phyloP scores from a whole-genome alignment of 1,284 basidiomycete genomes.

The Leccinum huronense region DNA sequence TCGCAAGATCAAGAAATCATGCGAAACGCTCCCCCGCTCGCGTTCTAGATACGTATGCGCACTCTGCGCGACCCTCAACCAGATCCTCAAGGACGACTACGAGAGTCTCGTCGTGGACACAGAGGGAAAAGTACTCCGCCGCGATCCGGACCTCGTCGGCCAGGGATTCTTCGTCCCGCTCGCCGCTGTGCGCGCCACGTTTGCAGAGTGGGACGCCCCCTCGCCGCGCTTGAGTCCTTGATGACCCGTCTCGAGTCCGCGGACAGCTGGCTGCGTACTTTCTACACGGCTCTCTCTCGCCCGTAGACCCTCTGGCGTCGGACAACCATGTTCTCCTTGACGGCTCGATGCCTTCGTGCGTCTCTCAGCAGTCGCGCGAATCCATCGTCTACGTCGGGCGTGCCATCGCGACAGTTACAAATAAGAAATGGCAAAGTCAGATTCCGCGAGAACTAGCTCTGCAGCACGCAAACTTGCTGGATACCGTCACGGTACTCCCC shows the following conservation, averaged over 20 bases:
- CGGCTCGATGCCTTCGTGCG: slow-evolving; percentile 70
- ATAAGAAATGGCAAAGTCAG: slow-evolving; percentile 75
- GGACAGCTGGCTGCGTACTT: slow-evolving; percentile 76
- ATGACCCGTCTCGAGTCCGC: slow-evolving; percentile 60
- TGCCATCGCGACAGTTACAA: slow-evolving; percentile 80
- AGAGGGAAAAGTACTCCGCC: slow-evolving; percentile 72
- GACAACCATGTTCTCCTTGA: slow-evolving; percentile 54
- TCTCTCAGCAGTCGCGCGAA: slow-evolving; percentile 68
- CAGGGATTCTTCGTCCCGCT: slow-evolving; percentile 79
- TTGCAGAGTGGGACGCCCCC: slow-evolving; percentile 84
- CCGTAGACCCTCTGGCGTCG: slow-evolving; percentile 56
- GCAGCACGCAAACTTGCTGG: slow-evolving; percentile 63
- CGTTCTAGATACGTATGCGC: slow-evolving; percentile 75
- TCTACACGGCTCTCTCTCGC: slow-evolving; percentile 70
- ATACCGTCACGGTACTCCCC: slow-evolving; percentile 53
- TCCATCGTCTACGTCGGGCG: slow-evolving; percentile 86
- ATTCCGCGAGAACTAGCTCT: slow-evolving; percentile 65
- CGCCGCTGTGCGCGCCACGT: slow-evolving; percentile 75
- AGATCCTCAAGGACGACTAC: slow-evolving; percentile 75
- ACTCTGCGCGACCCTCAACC: slow-evolving; percentile 67
- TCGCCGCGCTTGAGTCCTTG: slow-evolving; percentile 65
- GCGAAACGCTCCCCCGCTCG: slow-evolving; percentile 51
- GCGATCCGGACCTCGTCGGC: slow-evolving; percentile 70
- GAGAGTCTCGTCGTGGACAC: slow-evolving; percentile 77
- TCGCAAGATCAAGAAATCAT: slow-evolving; percentile 61